Evolutionary conservation across 768 basidiomycete species (phyloP).

Genomic region (Suillus subalutaceus): DNA sequence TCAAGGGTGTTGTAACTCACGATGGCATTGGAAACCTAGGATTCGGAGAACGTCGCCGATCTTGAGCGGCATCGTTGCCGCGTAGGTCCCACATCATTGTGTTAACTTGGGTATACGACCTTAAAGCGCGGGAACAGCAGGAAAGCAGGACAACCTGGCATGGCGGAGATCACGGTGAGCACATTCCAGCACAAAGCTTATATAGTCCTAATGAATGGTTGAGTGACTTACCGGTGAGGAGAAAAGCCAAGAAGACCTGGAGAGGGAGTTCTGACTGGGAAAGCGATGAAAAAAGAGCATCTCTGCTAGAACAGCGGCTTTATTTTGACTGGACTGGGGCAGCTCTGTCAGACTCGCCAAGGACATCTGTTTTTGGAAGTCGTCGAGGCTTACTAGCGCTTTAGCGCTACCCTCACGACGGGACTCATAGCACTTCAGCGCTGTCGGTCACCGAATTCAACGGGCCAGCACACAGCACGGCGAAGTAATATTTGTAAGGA

Average conservation of each 20-base stretch:
- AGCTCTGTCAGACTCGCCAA: neutral
- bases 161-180: slow-evolving; percentile 18
- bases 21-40: slow-evolving; percentile 18
- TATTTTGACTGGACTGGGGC: slow-evolving; percentile 27
- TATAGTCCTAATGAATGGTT: slow-evolving; percentile 25
- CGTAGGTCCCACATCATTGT: slow-evolving; percentile 32
- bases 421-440: neutral
- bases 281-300: slow-evolving; percentile 24
- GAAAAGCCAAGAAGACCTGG: slow-evolving; percentile 28
- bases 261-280: slow-evolving; percentile 22
- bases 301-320: slow-evolving; percentile 22
- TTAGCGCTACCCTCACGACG: neutral
- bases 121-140: slow-evolving; percentile 36
- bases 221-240: slow-evolving; percentile 24
- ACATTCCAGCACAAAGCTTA: slow-evolving; percentile 17
- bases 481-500: neutral
- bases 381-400: too few species aligned
- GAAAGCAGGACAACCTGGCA: slow-evolving; percentile 35
- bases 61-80: slow-evolving; percentile 19
- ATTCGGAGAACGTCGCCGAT: slow-evolving; percentile 18
- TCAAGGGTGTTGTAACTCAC: slow-evolving; percentile 19
- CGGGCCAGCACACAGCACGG: neutral
- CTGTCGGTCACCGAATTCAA: neutral
- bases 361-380: neutral
- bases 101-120: slow-evolving; percentile 36